These are phyloP conservation scores for Fusarium austroafricanum DNA, from an alignment of 2,329 filamentous ascomycete genomes.

Conservation along the genomic window DNA sequence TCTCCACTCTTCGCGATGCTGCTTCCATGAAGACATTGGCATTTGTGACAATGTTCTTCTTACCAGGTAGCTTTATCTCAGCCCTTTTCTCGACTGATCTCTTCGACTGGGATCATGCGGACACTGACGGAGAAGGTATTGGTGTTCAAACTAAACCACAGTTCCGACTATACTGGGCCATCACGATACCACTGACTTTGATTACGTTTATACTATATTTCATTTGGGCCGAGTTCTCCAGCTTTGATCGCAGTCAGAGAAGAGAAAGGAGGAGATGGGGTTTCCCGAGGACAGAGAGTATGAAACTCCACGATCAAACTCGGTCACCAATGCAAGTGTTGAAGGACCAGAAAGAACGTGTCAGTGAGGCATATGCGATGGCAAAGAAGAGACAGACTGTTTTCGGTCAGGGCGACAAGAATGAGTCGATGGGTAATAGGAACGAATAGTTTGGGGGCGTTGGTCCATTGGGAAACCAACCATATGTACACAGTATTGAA, in stretches of 20 bases:
- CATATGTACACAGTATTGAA: background rate
- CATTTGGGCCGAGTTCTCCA: slow-evolving; percentile 49
- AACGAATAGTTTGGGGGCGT: background rate
- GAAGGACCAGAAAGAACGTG: slow-evolving; percentile 23
- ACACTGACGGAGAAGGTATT: slow-evolving; percentile 44
- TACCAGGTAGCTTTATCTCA: slow-evolving; percentile 57
- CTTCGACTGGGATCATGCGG: slow-evolving; percentile 50
- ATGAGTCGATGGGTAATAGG: slow-evolving; percentile 3
- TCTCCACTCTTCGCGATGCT: slow-evolving; percentile 54
- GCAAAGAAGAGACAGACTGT: slow-evolving; percentile 22
- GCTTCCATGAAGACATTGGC: slow-evolving; percentile 58
- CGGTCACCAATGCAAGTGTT: slow-evolving; percentile 29
- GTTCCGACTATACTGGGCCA: slow-evolving; percentile 55
- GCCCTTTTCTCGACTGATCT: slow-evolving; percentile 54
- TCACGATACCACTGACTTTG: slow-evolving; percentile 54
- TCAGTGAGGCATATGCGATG: slow-evolving; percentile 24
- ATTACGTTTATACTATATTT: slow-evolving; percentile 53
- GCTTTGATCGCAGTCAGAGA: slow-evolving; percentile 36
- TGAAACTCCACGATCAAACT: slow-evolving; percentile 18
- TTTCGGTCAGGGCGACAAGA: slow-evolving; percentile 17
- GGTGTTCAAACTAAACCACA: slow-evolving; percentile 50
- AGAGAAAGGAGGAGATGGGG: slow-evolving; percentile 31
- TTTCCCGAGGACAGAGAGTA: slow-evolving; percentile 28
- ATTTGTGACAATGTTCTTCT: slow-evolving; percentile 57
- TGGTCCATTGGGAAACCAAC: background rate